Conservation (phyloP, 2,329 filamentous ascomycete genomes). For the Aureobasidium sp. region DNA sequence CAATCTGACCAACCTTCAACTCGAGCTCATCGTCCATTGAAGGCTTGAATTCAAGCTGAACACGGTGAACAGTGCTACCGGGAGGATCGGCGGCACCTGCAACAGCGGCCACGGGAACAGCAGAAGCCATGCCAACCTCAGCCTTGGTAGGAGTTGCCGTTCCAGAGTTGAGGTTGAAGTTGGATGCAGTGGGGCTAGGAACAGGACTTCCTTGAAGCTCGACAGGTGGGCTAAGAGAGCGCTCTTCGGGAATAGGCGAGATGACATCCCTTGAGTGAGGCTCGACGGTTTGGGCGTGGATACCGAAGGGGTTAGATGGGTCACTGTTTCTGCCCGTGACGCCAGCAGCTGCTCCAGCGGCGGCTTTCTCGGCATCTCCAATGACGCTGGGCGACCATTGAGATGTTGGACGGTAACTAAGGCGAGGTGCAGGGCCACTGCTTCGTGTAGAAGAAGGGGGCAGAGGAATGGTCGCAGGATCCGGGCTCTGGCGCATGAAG, state of each 20-base stretch:
- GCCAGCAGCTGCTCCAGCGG: slow-evolving; percentile 24
- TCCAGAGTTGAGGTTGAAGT: slow-evolving; percentile 18
- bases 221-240: slow-evolving; percentile 12
- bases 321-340: slow-evolving; percentile 25
- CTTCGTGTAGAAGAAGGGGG: slow-evolving; percentile 35
- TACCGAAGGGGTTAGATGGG: slow-evolving; percentile 31
- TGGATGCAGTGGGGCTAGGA: slow-evolving; percentile 13
- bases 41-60: slow-evolving; percentile 89
- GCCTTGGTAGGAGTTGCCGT: slow-evolving; percentile 22
- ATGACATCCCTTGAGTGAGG: slow-evolving; percentile 26
- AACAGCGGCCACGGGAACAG: slow-evolving; percentile 35
- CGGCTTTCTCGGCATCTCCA: slow-evolving; percentile 36
- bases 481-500: slow-evolving; percentile 19
- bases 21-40: slow-evolving; percentile 89
- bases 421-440: slow-evolving; percentile 59
- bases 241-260: slow-evolving; percentile 19
- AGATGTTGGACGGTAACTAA: slow-evolving; percentile 78
- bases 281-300: slow-evolving; percentile 32
- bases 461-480: slow-evolving; percentile 24
- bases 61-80: slow-evolving; percentile 68
- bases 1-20: slow-evolving; percentile 71
- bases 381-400: slow-evolving; percentile 67
- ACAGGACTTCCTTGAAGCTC: slow-evolving; percentile 15
- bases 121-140: slow-evolving; percentile 25
- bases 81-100: slow-evolving; percentile 31